Percentiles rank a stretch among this genome's conserved stretches.
Conservation (phyloP, 2,329 filamentous ascomycete species). For the Helotiales sp. region DNA sequence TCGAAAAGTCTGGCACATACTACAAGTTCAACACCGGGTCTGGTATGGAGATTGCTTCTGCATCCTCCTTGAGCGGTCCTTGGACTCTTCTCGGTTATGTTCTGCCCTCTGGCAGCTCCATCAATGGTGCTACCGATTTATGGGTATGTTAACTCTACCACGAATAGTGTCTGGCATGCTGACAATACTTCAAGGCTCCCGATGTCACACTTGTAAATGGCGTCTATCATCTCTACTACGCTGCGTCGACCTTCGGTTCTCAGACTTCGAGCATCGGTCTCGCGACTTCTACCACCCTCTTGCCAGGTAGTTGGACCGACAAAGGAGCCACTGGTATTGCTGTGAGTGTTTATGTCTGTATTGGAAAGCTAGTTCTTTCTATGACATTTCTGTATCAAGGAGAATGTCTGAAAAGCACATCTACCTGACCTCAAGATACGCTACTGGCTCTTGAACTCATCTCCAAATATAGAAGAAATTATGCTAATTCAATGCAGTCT, state of each 20-base stretch:
- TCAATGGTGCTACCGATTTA: conserved; percentile 40
- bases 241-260: conserved; percentile 53
- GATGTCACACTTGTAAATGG: conserved; percentile 58
- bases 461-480: no score
- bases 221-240: conserved; percentile 63
- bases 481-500: no score
- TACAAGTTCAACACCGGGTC: conserved; percentile 44
- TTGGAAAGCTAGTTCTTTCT: no score
- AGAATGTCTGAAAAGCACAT: no score
- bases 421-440: no score
- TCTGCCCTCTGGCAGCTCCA: conserved; percentile 38
- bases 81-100: conserved; percentile 43
- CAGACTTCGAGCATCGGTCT: conserved; percentile 55
- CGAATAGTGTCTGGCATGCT: neutral
- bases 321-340: conserved; percentile 54
- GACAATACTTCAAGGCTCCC: conserved; percentile 52
- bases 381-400: no score
- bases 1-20: conserved; percentile 42
- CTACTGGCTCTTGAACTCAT: no score
- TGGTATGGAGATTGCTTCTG: conserved; percentile 41
- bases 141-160: conserved; percentile 37
- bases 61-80: conserved; percentile 40
- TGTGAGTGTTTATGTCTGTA: no score
- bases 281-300: conserved; percentile 43
- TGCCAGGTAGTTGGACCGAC: conserved; percentile 60